Evolutionary conservation across 2,329 filamentous ascomycete species (phyloP), one percentile per base, ranked within the genome.

Genomic region (Chaetothyriales sp.): DNA sequence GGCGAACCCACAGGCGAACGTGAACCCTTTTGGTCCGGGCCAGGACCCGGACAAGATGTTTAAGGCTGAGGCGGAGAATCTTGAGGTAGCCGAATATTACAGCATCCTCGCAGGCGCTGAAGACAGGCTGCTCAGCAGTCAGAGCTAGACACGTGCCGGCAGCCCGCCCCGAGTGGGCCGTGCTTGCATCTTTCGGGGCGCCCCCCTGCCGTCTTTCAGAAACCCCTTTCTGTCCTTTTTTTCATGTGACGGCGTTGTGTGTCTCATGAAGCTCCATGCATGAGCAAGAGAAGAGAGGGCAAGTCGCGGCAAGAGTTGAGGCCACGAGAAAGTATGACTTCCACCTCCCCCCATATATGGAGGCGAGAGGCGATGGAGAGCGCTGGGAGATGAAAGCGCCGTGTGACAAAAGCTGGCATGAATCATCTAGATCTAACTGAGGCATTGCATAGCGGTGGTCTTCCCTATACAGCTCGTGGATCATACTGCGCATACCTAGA

Each of bases 11-110:
- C 81, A 82, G 58, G 78, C 77, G 63, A 71, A 69, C 46, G 69
- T 69, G 45, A 73, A 89, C 64, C 85, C 92, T 73, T 94, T 95
- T 68, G 89, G 86, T 28, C 89, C 92, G 1, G 89, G 90, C 20
- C 85, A 92, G 63, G 94, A 98, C 65, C 88, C 89, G 0, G 86
- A 97, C 70, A 98, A 98, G 76, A 80, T 95, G 67, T 98, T 95
- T 70, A 76, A 84, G 66, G 86, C 76, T 46, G 92, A 98, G 71
- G 86, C 86, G 2, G 92, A 98, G 75, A 98, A 98, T 69, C 69
- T 98, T 56, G 89, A 94, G 61, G 92, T 98, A 20, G 78, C 94
- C 63, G 89, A 95, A 67, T 90, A 97, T 69, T 86, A 88, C 66
- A 95, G 86, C 63, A 87, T 95, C 57, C 72, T 97, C 54, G 86